Evolutionary conservation across 2,329 filamentous ascomycete species (phyloP).

Genomic region (Fusarium armeniacum): DNA sequence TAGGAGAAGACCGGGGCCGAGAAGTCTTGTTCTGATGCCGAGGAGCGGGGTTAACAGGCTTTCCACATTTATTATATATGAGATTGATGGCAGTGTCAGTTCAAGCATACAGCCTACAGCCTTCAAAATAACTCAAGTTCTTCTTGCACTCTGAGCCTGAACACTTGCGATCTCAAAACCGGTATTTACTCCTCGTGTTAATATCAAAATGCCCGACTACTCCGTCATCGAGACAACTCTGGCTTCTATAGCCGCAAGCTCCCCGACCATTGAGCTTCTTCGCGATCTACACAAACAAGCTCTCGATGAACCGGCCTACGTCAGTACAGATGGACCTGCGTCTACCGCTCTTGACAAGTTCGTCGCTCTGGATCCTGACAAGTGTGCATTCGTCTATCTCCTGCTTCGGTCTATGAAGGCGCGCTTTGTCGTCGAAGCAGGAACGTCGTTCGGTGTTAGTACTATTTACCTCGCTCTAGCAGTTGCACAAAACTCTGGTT

Average conservation of each 20-base stretch:
- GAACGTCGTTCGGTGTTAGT: conserved; percentile 72
- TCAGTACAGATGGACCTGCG: conserved; percentile 47
- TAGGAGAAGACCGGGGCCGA: not conserved
- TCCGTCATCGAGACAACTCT: conserved; percentile 50
- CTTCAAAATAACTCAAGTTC: not conserved
- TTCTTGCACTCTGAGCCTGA: rapidly evolving
- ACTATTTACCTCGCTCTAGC: conserved; percentile 74
- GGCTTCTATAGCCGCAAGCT: conserved; percentile 50
- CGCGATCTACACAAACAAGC: conserved; percentile 52
- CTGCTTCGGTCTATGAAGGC: conserved; percentile 64
- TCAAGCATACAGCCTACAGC: not conserved
- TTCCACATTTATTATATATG: conserved; percentile 16
- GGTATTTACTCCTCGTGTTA: not conserved
- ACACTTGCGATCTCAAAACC: rapidly evolving
- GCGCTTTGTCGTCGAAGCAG: conserved; percentile 68
- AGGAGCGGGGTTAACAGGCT: conserved; percentile 29
- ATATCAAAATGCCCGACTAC: conserved; percentile 34
- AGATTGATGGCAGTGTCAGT: not conserved
- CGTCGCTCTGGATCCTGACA: conserved; percentile 71
- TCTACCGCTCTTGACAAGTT: conserved; percentile 63
- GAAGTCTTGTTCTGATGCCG: conserved; percentile 6
- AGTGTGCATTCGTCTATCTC: conserved; percentile 69
- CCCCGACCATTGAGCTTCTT: conserved; percentile 49
- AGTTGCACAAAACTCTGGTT: conserved; percentile 61
- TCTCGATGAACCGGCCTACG: conserved; percentile 50